Conservation (phyloP, 495 filamentous ascomycete genomes). For the Pyrenopolyporus hunteri region DNA sequence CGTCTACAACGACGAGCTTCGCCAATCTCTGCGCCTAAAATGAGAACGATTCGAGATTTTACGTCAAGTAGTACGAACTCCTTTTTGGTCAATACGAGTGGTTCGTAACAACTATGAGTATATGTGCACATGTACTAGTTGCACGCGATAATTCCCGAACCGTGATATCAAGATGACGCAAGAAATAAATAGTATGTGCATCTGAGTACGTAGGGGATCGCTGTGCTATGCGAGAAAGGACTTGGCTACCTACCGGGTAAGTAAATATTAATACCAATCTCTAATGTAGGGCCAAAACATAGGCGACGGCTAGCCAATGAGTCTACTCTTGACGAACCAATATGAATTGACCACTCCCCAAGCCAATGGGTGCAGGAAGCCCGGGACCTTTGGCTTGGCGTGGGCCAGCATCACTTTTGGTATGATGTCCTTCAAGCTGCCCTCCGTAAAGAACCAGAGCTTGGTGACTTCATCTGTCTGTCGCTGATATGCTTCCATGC, state of each 20-base stretch:
- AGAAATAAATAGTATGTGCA: background rate
- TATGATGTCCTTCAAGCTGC: constrained; percentile 22
- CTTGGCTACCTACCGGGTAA: background rate
- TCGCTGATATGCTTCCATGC: constrained; percentile 41
- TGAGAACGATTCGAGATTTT: background rate
- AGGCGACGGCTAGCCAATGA: background rate
- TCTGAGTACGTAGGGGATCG: constrained; percentile 1
- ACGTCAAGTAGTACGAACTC: constrained; percentile 2
- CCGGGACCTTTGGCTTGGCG: constrained; percentile 14
- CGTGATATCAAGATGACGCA: constrained; percentile 1
- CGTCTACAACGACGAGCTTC: constrained; percentile 13
- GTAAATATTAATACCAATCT: constrained; percentile 1
- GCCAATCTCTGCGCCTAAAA: constrained; percentile 27
- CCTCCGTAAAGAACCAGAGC: constrained; percentile 42
- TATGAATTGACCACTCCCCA: constrained; percentile 19
- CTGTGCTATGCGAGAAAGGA: constrained; percentile 4
- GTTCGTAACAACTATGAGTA: background rate
- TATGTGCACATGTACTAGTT: background rate
- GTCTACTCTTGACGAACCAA: constrained; percentile 14
- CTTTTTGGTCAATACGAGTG: constrained; percentile 2
- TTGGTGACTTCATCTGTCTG: constrained; percentile 40
- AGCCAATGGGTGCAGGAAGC: constrained; percentile 13
- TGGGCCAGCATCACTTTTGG: constrained; percentile 27
- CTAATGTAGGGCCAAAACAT: background rate
- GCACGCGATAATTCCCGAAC: constrained; percentile 1